Percentiles rank a stretch among this genome's conserved stretches.
These are phyloP conservation scores for Phellopilus nigrolimitatus DNA, from an alignment of 1,284 basidiomycete genomes.

Conservation along the genomic window DNA sequence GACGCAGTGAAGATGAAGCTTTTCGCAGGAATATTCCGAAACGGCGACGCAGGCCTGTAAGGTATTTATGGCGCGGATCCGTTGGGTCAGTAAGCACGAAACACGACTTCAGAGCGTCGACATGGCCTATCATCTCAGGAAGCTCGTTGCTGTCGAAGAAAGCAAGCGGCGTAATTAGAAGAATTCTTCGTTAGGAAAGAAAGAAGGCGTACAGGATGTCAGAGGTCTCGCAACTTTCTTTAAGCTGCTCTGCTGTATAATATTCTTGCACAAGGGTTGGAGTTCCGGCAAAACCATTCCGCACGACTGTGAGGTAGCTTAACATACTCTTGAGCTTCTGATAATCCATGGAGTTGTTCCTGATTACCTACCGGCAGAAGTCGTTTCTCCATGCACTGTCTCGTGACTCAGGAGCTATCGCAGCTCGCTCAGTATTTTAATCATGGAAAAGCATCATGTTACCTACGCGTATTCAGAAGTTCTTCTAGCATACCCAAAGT, in stretches of 20 bases:
- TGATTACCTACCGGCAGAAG: constrained; percentile 67
- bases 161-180: neutral
- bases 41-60: constrained; percentile 54
- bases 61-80: constrained; percentile 66
- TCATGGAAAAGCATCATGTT: neutral
- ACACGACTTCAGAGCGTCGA: constrained; percentile 57
- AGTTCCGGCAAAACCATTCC: constrained; percentile 63
- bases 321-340: neutral
- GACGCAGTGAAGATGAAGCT: constrained; percentile 62
- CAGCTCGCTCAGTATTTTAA: constrained; percentile 20
- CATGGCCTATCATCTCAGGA: constrained; percentile 66
- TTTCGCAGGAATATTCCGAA: constrained; percentile 70
- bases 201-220: constrained; percentile 52
- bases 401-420: constrained; percentile 33
- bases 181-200: neutral
- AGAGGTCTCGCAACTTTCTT: constrained; percentile 39
- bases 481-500: constrained; percentile 55
- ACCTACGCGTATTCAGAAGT: constrained; percentile 52
- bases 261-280: constrained; percentile 57
- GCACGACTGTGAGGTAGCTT: constrained; percentile 60
- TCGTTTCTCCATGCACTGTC: constrained; percentile 82
- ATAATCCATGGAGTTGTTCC: neutral
- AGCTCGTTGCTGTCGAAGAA: constrained; percentile 47
- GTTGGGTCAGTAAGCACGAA: constrained; percentile 64
- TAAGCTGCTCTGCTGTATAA: constrained; percentile 40